A percentile compares a stretch with the other conserved stretches of the same genome.
Evolutionary conservation across 179 eudicot genomes (phyloP).

Genomic region (Beta corolliflora): DNA sequence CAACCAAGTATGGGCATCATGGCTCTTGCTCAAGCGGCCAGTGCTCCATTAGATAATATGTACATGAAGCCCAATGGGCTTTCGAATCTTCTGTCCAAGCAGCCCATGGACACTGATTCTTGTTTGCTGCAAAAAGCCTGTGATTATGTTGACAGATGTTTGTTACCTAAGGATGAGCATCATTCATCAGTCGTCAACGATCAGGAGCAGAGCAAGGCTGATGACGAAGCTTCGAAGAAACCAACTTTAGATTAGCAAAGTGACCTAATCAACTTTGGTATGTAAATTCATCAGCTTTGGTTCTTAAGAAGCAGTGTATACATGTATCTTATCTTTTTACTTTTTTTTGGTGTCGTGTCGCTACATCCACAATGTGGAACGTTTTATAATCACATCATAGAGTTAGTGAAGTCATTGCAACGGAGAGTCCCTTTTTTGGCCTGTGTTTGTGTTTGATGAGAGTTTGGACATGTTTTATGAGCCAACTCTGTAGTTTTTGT

Average conservation of each 20-base stretch:
- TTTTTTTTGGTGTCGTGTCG: not conserved
- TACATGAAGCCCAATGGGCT: constrained; percentile 37
- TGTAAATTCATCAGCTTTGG: constrained; percentile 20
- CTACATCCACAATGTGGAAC: not conserved
- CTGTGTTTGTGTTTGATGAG: not conserved
- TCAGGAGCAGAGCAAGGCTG: constrained; percentile 23
- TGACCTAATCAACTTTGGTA: constrained; percentile 8
- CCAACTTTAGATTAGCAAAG: constrained; percentile 12
- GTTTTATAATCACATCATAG: not conserved
- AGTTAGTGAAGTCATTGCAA: constrained; percentile 5
- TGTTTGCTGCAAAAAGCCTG: constrained; percentile 32
- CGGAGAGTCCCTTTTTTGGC: not conserved
- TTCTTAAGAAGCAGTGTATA: constrained; percentile 13
- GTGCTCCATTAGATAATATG: constrained; percentile 40
- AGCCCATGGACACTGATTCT: constrained; percentile 29
- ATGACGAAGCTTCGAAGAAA: constrained; percentile 22
- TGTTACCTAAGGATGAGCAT: constrained; percentile 10
- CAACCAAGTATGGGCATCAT: constrained; percentile 34
- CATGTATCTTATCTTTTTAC: constrained; percentile 4
- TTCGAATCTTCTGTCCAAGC: constrained; percentile 22
- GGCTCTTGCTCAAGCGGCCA: constrained; percentile 40
- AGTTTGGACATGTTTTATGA: constrained; percentile 15
- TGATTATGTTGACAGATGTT: constrained; percentile 21
- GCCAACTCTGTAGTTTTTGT: not conserved
- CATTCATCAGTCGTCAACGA: constrained; percentile 9